A percentile compares a stretch with the other conserved stretches of the same genome.
Evolutionary conservation across 1,284 basidiomycete genomes (phyloP).

Genomic region (Salmacisia buchloeana): DNA sequence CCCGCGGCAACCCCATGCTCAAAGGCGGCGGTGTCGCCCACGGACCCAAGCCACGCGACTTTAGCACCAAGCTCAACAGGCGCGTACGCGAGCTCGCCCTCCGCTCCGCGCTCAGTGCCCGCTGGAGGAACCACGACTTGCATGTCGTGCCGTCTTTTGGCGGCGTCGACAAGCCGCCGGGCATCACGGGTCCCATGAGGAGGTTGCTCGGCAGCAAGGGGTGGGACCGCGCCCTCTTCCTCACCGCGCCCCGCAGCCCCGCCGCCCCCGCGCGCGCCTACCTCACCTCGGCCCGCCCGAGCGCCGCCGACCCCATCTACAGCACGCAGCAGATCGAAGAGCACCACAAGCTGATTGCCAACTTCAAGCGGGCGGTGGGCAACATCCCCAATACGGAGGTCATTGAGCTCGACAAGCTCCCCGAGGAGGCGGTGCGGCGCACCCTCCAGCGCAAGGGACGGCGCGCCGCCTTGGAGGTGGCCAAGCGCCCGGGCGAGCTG

Average conservation of each 20-base stretch:
- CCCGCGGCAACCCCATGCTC: constrained; percentile 79
- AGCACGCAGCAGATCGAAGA: constrained; percentile 26
- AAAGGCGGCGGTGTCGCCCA: constrained; percentile 86
- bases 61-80: constrained; percentile 78
- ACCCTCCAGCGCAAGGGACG: background rate
- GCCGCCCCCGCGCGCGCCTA: constrained; percentile 18
- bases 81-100: constrained; percentile 91
- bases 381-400: constrained; percentile 41
- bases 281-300: constrained; percentile 23
- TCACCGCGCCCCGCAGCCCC: constrained; percentile 43
- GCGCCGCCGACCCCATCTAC: constrained; percentile 40
- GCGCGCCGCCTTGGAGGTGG: constrained; percentile 33
- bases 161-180: constrained; percentile 38
- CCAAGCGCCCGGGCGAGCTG: constrained; percentile 47
- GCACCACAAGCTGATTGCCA: constrained; percentile 30
- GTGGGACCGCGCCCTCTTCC: constrained; percentile 44
- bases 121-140: constrained; percentile 68
- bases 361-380: constrained; percentile 36
- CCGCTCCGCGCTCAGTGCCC: constrained; percentile 75
- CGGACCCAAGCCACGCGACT: constrained; percentile 83
- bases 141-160: constrained; percentile 64
- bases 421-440: constrained; percentile 19
- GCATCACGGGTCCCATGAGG: constrained; percentile 34
- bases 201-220: constrained; percentile 33
- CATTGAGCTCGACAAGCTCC: constrained; percentile 38